A percentile compares a stretch with the other conserved stretches of the same genome.
Evolutionary conservation across 257 asterid genomes (phyloP).

Genomic region (Handroanthus guayacan): DNA sequence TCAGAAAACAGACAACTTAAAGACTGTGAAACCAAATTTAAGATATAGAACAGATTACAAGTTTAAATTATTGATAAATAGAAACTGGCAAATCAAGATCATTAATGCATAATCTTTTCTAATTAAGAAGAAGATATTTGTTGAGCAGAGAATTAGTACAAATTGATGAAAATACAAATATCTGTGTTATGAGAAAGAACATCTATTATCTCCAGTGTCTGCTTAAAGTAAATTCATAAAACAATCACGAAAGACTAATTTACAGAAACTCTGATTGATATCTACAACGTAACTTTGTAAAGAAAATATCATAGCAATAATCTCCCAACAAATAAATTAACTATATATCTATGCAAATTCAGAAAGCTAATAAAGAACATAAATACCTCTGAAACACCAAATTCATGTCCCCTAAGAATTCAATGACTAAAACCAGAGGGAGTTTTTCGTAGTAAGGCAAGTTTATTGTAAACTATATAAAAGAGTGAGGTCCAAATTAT

Average conservation of each 20-base stretch:
- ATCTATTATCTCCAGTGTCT: slow-evolving; percentile 2
- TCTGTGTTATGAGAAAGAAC: slow-evolving; percentile 1
- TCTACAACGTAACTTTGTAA: background rate
- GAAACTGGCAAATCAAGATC: slow-evolving; percentile 22
- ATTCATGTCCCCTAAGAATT: slow-evolving; percentile 6
- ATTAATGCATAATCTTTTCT: slow-evolving; percentile 15
- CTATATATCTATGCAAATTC: background rate
- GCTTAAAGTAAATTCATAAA: background rate
- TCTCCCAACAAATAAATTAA: slow-evolving; percentile 15
- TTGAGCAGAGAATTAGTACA: slow-evolving; percentile 26
- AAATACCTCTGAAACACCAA: slow-evolving; percentile 16
- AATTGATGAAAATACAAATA: slow-evolving; percentile 21
- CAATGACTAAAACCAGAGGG: slow-evolving; percentile 22
- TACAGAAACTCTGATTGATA: slow-evolving; percentile 14
- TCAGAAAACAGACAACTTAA: background rate
- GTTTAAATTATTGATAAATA: slow-evolving; percentile 7
- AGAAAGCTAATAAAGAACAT: background rate
- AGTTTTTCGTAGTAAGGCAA: slow-evolving; percentile 1
- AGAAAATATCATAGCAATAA: background rate
- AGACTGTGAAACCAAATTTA: background rate
- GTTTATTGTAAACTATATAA: background rate
- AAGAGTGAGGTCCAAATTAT: slow-evolving; percentile 10
- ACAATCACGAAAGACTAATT: background rate
- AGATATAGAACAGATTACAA: slow-evolving; percentile 26
- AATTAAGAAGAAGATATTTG: slow-evolving; percentile 17